A percentile compares a stretch with the other conserved stretches of the same genome.
Evolutionary conservation across 2,329 filamentous ascomycete species (phyloP).

Genomic region (Neoarthrinium moseri): DNA sequence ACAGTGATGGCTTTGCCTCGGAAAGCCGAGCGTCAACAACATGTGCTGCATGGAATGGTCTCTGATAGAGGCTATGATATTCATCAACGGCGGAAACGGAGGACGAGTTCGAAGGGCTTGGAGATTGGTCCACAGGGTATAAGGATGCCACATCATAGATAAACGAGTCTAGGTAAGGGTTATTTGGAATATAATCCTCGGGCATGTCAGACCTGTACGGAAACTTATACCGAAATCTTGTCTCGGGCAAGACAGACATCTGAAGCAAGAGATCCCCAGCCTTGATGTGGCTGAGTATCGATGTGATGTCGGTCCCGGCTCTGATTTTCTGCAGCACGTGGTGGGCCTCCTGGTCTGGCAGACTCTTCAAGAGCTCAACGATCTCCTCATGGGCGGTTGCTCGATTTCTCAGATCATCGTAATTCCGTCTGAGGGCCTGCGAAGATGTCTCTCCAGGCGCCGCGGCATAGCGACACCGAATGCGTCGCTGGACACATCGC

Average conservation of each 20-base stretch:
- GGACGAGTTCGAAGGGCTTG: neutral
- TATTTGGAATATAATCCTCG: conserved; percentile 20
- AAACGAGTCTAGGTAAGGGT: conserved; percentile 28
- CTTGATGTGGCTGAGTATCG: conserved; percentile 32
- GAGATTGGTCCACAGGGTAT: neutral
- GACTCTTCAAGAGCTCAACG: conserved; percentile 21
- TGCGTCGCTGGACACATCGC: conserved; percentile 25
- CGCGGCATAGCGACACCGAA: conserved; percentile 23
- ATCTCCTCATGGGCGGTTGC: conserved; percentile 26
- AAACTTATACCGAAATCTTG: conserved; percentile 37
- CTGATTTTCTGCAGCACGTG: conserved; percentile 33
- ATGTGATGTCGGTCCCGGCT: conserved; percentile 26
- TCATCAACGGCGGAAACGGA: neutral
- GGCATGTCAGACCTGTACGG: conserved; percentile 33
- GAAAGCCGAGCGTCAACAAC: conserved; percentile 32
- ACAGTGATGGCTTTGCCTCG: conserved; percentile 27
- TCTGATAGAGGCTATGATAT: conserved; percentile 26
- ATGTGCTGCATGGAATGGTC: conserved; percentile 34
- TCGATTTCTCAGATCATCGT: conserved; percentile 23
- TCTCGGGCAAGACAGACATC: conserved; percentile 34
- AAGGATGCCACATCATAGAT: conserved; percentile 23
- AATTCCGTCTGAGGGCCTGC: conserved; percentile 31
- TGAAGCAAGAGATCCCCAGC: conserved; percentile 37
- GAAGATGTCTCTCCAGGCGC: conserved; percentile 26
- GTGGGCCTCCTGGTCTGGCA: conserved; percentile 28